phyloP scores from a whole-genome alignment of 306 rosid genomes.

The Dryas drummondii region DNA sequence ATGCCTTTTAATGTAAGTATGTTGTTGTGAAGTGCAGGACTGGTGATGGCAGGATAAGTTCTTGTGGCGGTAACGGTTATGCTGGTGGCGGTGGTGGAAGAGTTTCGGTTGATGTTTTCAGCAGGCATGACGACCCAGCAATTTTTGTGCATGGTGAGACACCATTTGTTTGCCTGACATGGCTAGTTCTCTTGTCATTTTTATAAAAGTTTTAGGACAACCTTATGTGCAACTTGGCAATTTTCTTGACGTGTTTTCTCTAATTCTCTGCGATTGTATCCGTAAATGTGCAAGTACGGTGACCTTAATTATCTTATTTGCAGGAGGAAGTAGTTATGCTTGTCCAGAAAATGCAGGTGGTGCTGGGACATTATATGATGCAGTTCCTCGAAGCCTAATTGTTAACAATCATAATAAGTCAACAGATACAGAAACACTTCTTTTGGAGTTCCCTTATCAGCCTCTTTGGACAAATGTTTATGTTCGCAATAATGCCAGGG shows the following conservation, averaged over 20 bases:
- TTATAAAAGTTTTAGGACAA: not conserved
- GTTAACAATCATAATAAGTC: conserved; percentile 76
- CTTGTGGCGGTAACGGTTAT: conserved; percentile 61
- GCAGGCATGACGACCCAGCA: conserved; percentile 59
- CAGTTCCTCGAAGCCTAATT: conserved; percentile 89
- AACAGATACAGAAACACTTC: conserved; percentile 92
- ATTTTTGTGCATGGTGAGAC: conserved; percentile 59
- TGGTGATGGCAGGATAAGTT: conserved; percentile 60
- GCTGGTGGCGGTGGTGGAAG: conserved; percentile 73
- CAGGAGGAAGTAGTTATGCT: conserved; percentile 81
- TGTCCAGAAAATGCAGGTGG: conserved; percentile 94
- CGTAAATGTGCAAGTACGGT: not conserved
- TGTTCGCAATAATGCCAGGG: conserved; percentile 89
- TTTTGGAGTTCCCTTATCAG: conserved; percentile 89
- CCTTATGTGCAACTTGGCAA: not conserved
- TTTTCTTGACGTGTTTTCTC: not conserved
- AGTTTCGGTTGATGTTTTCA: conserved; percentile 60
- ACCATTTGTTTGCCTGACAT: conserved; percentile 2
- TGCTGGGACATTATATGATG: conserved; percentile 96
- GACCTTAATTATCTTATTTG: conserved; percentile 31
- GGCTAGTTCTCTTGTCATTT: not conserved
- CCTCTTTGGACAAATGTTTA: conserved; percentile 97
- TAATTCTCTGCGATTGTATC: not conserved
- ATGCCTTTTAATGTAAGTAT: conserved; percentile 13
- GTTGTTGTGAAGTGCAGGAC: conserved; percentile 47